Evolutionary conservation across 768 basidiomycete genomes (phyloP), one percentile per base, ranked within the genome.

Genomic region (Boletus sp.): DNA sequence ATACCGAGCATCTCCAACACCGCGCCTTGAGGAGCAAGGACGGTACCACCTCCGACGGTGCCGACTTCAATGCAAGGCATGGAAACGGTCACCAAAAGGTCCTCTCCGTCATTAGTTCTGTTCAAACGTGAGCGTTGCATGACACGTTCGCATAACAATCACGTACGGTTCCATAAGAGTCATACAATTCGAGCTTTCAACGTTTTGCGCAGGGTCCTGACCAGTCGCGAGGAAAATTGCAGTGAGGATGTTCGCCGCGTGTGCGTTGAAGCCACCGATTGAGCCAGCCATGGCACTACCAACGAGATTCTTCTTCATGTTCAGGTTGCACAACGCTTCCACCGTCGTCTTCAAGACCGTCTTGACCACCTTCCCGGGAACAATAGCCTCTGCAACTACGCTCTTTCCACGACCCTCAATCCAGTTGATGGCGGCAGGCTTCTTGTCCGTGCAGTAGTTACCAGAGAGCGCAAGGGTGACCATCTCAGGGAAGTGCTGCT

Each of bases 21-120:
- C 9, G 90, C 83, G 43, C 84, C 81, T 70, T 99, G 97, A 0
- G 97, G 96, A 7, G 79, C 83, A 46, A 99, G 87, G 34, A 96
- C 82, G 2, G 96, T 98, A 33, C 97, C 97, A 37, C 97, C 97
- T 35, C 96, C 97, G 50, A 99, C 87, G 39, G 97, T 98, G 38
- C 97, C 97, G 27, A 98, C 96, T 74, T 99, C 97, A 69, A 99
- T 93, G 30, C 88, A 97, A n/a, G 96, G 97, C 97, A 99, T 98
- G 8, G 93, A 85, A 49, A 95, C 79, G 0, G 95, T 94, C 76
- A 98, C 84, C 50, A 98, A 81, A 2, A 98, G 79, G 67, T 98
- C 97, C 62, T 91, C 77, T 48, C 90, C 93, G 58, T 87, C 80
- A 72, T 98, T 97, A 19, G 82, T 87, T 55, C 92, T 95, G 47